These are phyloP conservation scores for Globisporangium cystogenes DNA, from an alignment of 352 stramenopile genomes.

Conservation along the genomic window DNA sequence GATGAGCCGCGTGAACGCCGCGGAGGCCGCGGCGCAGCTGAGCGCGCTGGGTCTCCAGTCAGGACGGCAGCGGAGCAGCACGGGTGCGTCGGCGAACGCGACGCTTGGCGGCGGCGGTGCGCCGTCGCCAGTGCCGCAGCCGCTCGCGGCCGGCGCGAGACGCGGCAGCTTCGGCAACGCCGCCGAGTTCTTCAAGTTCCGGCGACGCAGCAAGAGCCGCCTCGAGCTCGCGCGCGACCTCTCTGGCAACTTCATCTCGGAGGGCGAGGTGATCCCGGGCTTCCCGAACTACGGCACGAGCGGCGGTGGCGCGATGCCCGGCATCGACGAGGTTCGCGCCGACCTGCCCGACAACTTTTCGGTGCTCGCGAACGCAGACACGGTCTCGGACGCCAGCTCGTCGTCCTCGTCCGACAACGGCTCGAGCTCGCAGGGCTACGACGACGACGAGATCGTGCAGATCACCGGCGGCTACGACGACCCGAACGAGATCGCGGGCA, in stretches of 20 bases:
- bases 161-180: slow-evolving; percentile 81
- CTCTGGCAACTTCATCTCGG: slow-evolving; percentile 33
- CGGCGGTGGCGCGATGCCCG: slow-evolving; percentile 45
- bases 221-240: slow-evolving; percentile 72
- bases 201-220: slow-evolving; percentile 80
- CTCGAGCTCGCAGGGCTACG: slow-evolving; percentile 57
- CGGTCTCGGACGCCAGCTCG: slow-evolving; percentile 37
- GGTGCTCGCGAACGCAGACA: slow-evolving; percentile 32
- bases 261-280: slow-evolving; percentile 28
- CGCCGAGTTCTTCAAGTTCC: slow-evolving; percentile 84
- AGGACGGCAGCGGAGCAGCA: slow-evolving; percentile 33
- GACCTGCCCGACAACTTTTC: slow-evolving; percentile 44
- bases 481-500: slow-evolving; percentile 47
- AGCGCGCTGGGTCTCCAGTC: slow-evolving; percentile 40
- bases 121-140: slow-evolving; percentile 21
- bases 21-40: slow-evolving; percentile 61
- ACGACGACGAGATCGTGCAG: slow-evolving; percentile 59
- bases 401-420: slow-evolving; percentile 47
- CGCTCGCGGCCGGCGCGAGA: slow-evolving; percentile 29
- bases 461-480: slow-evolving; percentile 61
- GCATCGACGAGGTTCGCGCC: slow-evolving; percentile 59
- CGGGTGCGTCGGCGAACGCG: slow-evolving; percentile 7
- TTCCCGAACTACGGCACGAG: slow-evolving; percentile 55
- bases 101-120: neutral
- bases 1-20: slow-evolving; percentile 33